phyloP scores from a whole-genome alignment of 768 basidiomycete species.

The Calocybe gangraenosa region DNA sequence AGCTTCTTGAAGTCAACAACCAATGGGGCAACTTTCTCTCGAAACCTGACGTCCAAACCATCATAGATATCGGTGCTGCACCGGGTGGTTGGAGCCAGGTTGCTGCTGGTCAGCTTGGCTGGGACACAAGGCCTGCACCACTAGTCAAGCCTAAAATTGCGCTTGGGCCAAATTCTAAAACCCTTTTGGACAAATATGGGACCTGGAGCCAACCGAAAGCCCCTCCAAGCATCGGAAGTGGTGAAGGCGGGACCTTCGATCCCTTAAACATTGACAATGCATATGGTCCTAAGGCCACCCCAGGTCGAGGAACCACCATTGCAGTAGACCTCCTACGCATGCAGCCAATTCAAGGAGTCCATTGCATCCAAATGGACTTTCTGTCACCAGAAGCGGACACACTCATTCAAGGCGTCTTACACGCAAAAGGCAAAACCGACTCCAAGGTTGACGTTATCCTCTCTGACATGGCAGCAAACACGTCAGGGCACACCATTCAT shows the following conservation, averaged over 20 bases:
- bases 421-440: constrained; percentile 20
- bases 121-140: constrained; percentile 20
- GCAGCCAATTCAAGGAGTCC: constrained; percentile 65
- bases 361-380: constrained; percentile 75
- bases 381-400: constrained; percentile 46
- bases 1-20: constrained; percentile 76
- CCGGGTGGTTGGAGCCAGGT: constrained; percentile 97
- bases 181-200: background rate
- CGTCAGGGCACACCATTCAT: constrained; percentile 58
- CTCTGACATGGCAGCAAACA: constrained; percentile 86
- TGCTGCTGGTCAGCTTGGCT: constrained; percentile 58
- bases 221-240: constrained; percentile 6
- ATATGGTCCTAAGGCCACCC: background rate
- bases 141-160: background rate
- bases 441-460: constrained; percentile 73
- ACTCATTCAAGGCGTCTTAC: constrained; percentile 34
- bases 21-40: constrained; percentile 50
- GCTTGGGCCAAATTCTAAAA: constrained; percentile 1
- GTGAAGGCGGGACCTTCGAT: constrained; percentile 25
- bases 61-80: constrained; percentile 88
- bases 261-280: constrained; percentile 39
- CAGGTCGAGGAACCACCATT: constrained; percentile 40
- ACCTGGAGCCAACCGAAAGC: constrained; percentile 1
- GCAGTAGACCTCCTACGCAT: constrained; percentile 80
- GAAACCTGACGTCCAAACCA: constrained; percentile 47